phyloP scores from a whole-genome alignment of 1,284 basidiomycete genomes.

The Trichosporon asahii region DNA sequence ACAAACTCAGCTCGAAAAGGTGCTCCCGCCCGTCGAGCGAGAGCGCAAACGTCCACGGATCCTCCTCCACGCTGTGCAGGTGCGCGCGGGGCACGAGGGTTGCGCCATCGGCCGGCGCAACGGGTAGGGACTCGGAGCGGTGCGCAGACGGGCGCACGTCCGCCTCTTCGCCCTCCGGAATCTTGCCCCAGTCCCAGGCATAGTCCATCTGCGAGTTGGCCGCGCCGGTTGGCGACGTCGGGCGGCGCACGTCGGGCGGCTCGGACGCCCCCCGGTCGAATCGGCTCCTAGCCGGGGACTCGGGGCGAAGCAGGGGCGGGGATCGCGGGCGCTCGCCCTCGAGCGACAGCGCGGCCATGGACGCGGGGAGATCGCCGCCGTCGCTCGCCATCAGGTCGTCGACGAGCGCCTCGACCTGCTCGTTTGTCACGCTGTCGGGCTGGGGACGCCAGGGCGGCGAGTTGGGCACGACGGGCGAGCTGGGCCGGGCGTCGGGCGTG shows the following conservation, averaged over 20 bases:
- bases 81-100: conserved; percentile 4
- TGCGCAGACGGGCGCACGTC: conserved; percentile 5
- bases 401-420: conserved; percentile 19
- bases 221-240: conserved; percentile 17
- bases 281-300: conserved; percentile 9
- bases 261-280: conserved; percentile 20
- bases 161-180: conserved; percentile 23
- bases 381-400: conserved; percentile 23
- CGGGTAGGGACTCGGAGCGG: conserved; percentile 17
- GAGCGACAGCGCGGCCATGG: conserved; percentile 20
- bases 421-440: conserved; percentile 12
- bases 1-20: conserved; percentile 55
- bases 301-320: background rate
- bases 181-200: conserved; percentile 49
- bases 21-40: conserved; percentile 49
- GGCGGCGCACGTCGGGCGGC: conserved; percentile 23
- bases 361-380: conserved; percentile 10
- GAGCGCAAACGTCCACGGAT: conserved; percentile 55
- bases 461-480: conserved; percentile 1
- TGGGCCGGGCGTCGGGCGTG: background rate
- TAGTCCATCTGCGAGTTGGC: conserved; percentile 36
- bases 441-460: conserved; percentile 5
- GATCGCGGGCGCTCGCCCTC: conserved; percentile 13
- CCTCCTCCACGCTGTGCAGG: conserved; percentile 52
- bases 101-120: background rate